Percentiles rank a stretch among this genome's conserved stretches.
Conservation (phyloP, 306 rosid genomes). For the Vigna angularis region DNA sequence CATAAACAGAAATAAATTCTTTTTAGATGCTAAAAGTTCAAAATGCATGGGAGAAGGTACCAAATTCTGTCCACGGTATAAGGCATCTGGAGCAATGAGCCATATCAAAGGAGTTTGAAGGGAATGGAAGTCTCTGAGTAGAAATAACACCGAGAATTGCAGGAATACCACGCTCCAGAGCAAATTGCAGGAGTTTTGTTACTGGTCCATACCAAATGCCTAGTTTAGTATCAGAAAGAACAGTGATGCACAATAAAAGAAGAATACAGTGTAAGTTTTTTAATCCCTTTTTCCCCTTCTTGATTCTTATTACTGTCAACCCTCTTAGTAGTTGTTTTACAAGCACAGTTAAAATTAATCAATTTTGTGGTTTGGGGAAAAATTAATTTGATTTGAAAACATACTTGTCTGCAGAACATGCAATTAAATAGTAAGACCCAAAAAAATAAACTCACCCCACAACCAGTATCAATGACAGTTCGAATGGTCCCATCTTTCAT, state of each 20-base stretch:
- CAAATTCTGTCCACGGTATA: slow-evolving; percentile 96
- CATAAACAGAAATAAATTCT: slow-evolving; percentile 20
- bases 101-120: slow-evolving; percentile 94
- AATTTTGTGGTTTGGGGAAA: background rate
- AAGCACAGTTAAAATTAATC: background rate
- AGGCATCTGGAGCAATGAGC: slow-evolving; percentile 99
- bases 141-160: slow-evolving; percentile 97
- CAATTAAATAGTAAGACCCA: background rate
- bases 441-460: slow-evolving; percentile 77
- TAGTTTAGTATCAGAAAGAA: too few relatives aligned
- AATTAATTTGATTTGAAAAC: too few relatives aligned
- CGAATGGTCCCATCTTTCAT: slow-evolving; percentile 93
- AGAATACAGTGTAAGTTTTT: background rate
- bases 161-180: slow-evolving; percentile 98
- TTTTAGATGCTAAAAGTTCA: slow-evolving; percentile 18
- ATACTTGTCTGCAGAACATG: too few relatives aligned
- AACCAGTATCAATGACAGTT: slow-evolving; percentile 97
- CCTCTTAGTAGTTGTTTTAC: background rate
- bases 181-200: slow-evolving; percentile 59
- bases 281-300: too few relatives aligned
- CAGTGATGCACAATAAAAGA: background rate
- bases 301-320: too few relatives aligned
- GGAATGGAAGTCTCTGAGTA: slow-evolving; percentile 94
- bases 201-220: too few relatives aligned
- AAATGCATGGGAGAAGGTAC: slow-evolving; percentile 51